phyloP scores from a whole-genome alignment of 495 filamentous ascomycete species.

The Aspergillus wentii region DNA sequence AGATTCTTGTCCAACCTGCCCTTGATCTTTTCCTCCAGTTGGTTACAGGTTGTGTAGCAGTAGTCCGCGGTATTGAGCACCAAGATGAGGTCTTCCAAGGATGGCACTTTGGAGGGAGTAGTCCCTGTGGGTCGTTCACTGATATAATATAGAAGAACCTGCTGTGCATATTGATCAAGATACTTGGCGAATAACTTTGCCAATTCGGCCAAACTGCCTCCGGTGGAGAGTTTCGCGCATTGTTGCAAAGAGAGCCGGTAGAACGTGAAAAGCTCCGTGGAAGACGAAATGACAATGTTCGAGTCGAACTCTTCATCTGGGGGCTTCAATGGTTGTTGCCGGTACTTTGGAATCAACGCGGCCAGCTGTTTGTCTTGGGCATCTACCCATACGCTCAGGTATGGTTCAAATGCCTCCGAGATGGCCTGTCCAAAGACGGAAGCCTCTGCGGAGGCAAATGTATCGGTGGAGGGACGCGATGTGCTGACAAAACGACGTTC shows the following conservation, averaged over 20 bases:
- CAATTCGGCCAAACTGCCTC: constrained; percentile 78
- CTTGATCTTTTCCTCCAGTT: constrained; percentile 93
- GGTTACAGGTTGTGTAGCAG: constrained; percentile 87
- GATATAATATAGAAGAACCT: constrained; percentile 79
- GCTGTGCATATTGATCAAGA: constrained; percentile 90
- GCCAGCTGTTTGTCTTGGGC: constrained; percentile 89
- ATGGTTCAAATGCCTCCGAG: constrained; percentile 95
- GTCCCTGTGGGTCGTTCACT: constrained; percentile 49
- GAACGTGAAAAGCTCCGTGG: constrained; percentile 94
- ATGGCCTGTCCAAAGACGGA: constrained; percentile 86
- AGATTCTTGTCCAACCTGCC: constrained; percentile 76
- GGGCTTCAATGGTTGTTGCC: constrained; percentile 72
- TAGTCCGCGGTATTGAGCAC: constrained; percentile 97
- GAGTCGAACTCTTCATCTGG: constrained; percentile 88
- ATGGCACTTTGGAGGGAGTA: constrained; percentile 49
- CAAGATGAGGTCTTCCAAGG: constrained; percentile 71
- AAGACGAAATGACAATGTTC: constrained; percentile 85
- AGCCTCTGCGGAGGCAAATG: constrained; percentile 73
- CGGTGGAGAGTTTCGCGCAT: constrained; percentile 93
- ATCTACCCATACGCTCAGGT: constrained; percentile 95
- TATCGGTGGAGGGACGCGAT: constrained; percentile 85
- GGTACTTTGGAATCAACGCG: constrained; percentile 83
- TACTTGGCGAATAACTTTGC: constrained; percentile 86
- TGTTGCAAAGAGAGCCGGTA: constrained; percentile 88
- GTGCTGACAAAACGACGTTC: constrained; percentile 78